Base-by-base conservation (phyloP, 208 protist species). In the Trypanosoma cruzi region DNA sequence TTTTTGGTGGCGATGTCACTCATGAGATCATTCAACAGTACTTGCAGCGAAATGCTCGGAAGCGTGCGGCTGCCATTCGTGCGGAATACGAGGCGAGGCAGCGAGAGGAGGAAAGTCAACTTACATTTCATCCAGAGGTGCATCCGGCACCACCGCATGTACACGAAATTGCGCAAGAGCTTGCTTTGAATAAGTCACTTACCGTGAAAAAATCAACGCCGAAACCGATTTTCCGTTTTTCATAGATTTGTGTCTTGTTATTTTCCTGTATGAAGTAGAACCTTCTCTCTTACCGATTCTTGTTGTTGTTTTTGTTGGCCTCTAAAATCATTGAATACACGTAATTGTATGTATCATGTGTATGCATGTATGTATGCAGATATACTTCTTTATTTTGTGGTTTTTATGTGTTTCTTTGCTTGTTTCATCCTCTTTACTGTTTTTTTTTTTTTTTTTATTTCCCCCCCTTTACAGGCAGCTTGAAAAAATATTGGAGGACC, bases 91-190 rank as follows among this genome's bases (percentile, higher is more conserved):
- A 58, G 34, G 48, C 4, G 36, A 44, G 34, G 57, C 0, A 32
- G 24, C 32, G 40, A 16, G 68, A 66, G 53, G 53, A 61, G 24
- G 60, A 63, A 48, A 50, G 11, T 20, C 50, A 68, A 29, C 18
- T 68, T 14, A 75, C 71, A 36, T 75, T 75, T 58, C 49, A 36
- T 20, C 71, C 71, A 42, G 53, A 65, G 28, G 55, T 75, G 24
- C 61, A 63, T 37, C 44, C 50, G 16, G 71, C 63, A 46, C 71
- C 71, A 37, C 48, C 50, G 24, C 70, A 68, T 58, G 40, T 75
- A 37, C 63, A 55, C 37, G 52, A 71, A 48, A 60, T 62, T 66
- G 75, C 64, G 32, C 58, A 54, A 58, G 70, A 71, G 55, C 24
- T 68, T 44, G 52, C 61, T 20, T 13, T 44, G 16, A 73, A 67